Conservation (phyloP, 192 early-diverging fungal species). For the Thoreauomyces humboldtii region DNA sequence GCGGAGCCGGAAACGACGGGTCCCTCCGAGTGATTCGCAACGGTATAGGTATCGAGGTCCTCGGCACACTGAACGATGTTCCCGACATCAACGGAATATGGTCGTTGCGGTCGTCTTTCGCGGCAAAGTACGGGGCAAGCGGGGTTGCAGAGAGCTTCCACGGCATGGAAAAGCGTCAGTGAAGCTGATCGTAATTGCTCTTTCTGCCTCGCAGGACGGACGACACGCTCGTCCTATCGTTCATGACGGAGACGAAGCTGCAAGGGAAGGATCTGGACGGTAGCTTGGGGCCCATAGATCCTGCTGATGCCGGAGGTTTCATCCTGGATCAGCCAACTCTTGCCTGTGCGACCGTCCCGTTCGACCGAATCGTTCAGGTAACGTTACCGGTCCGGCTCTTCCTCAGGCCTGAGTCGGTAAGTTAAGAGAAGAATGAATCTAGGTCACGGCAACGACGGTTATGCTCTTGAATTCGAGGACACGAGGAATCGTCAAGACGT, state of each 20-base stretch:
- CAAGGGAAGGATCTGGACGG: slow-evolving; percentile 47
- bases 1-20: slow-evolving; percentile 72
- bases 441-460: too few relatives aligned
- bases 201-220: slow-evolving; percentile 31
- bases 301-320: slow-evolving; percentile 12
- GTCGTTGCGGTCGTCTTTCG: slow-evolving; percentile 55
- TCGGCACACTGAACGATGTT: slow-evolving; percentile 56
- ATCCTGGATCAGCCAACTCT: slow-evolving; percentile 18
- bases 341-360: slow-evolving; percentile 36
- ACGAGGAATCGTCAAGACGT: too few relatives aligned
- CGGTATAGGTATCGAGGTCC: slow-evolving; percentile 80
- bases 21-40: slow-evolving; percentile 79
- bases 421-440: too few relatives aligned
- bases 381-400: too few relatives aligned
- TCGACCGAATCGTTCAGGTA: slow-evolving; percentile 64
- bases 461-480: too few relatives aligned
- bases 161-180: too few relatives aligned
- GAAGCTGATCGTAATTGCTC: too few relatives aligned
- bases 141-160: too few relatives aligned
- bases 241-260: slow-evolving; percentile 60
- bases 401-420: too few relatives aligned
- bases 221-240: slow-evolving; percentile 60
- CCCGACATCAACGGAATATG: slow-evolving; percentile 72
- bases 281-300: slow-evolving; percentile 42
- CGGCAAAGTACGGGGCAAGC: slow-evolving; percentile 45